Percentiles rank a stretch among this genome's conserved stretches.
Conservation (phyloP, 257 asterid genomes). For the Solanum acaule region DNA sequence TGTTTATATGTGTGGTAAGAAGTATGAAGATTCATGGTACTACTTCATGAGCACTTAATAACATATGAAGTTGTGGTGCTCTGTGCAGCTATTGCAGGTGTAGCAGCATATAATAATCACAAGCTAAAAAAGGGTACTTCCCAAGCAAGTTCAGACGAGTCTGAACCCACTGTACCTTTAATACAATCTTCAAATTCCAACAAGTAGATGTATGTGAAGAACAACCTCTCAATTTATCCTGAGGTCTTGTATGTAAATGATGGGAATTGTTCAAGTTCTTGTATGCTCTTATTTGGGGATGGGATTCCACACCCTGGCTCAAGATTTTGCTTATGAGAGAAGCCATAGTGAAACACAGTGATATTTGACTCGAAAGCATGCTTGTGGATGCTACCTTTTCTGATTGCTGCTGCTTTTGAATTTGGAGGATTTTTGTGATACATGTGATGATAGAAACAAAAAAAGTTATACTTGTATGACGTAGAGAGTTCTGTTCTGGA, state of each 20-base stretch:
- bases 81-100: conserved; percentile 85
- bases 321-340: background rate
- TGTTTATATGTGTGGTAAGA: background rate
- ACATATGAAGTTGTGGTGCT: background rate
- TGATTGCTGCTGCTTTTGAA: background rate
- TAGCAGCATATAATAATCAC: conserved; percentile 85
- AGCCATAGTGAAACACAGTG: background rate
- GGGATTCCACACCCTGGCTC: background rate
- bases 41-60: background rate
- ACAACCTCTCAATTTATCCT: background rate
- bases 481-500: background rate
- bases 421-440: background rate
- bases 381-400: background rate
- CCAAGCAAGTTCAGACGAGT: conserved; percentile 27
- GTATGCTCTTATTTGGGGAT: background rate
- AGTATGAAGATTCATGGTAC: background rate
- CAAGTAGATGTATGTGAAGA: background rate
- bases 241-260: background rate
- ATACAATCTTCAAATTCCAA: conserved; percentile 23
- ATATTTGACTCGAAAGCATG: background rate
- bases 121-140: conserved; percentile 82
- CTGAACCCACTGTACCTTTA: conserved; percentile 31
- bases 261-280: background rate
- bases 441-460: background rate
- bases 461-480: background rate